Evolutionary conservation across 208 protist genomes (phyloP), one percentile per base, ranked within the genome.

Genomic region (Jaenimonas drosophilae): DNA sequence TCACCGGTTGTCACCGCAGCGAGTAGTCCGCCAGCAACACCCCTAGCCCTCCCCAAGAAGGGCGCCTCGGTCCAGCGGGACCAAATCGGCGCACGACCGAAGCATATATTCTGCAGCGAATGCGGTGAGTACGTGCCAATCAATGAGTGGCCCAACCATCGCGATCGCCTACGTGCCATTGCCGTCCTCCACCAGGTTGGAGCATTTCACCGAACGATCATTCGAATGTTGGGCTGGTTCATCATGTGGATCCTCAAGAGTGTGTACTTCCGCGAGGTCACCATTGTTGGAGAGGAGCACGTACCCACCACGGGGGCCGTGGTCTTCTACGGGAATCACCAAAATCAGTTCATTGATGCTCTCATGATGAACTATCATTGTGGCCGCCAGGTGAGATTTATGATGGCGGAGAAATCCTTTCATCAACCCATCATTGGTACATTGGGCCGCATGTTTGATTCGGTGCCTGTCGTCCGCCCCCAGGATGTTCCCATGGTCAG

Each of bases 271-370:
- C 74, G 90, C 27, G 88, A 96, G 45, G 84, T 97, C 9, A 80
- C 78, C 0, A 68, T 94, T 1, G 85, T 94, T 9, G 88, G 89
- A 27, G 47, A 46, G 31, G 84, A 93, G 56, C 91, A 91, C 54
- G 82, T 97, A 26, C 92, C 92, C 17, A 50, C 54, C 21, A 68
- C 67, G n/a, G 89, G 89, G 3, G 83, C 89, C 7, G 75, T 88
- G 23, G 84, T 97, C 23, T 97, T 97, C 53, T 94, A 92, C 55
- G 90, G 92, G 27, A 95, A 96, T 46, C 85, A 94, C 49, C 85
- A 94, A 44, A 96, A 96, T 56, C 90, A 96, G 49, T 91, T 91
- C 49, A 88, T 91, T 41, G 90, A 96, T 64, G 83, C 80, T 0
- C 64, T 93, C 41, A 83, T 97, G 89, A 82, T 96, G 67, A 71